phyloP scores from a whole-genome alignment of 495 filamentous ascomycete genomes.

The Penicillium maclennaniae region DNA sequence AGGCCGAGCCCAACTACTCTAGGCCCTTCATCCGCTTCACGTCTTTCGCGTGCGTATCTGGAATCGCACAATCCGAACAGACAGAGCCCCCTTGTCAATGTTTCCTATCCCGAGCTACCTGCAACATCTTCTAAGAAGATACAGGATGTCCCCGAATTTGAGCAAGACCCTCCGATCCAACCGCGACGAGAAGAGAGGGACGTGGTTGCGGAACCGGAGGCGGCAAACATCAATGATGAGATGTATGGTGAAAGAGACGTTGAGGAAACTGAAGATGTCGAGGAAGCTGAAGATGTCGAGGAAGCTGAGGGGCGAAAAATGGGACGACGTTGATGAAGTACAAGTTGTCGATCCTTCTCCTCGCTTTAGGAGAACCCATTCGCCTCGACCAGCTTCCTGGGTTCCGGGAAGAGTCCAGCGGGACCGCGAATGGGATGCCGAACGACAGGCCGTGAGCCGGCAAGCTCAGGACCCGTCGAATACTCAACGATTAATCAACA shows the following conservation, averaged over 20 bases:
- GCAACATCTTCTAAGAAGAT: neutral
- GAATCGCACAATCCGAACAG: neutral
- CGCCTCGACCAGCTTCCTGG: neutral
- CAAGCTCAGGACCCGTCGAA: conserved; percentile 45
- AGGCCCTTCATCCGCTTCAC: neutral
- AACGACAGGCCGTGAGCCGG: conserved; percentile 48
- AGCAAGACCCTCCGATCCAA: conserved; percentile 46
- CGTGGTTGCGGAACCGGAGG: conserved; percentile 3
- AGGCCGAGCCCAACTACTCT: conserved; percentile 13
- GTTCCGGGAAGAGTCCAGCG: conserved; percentile 9
- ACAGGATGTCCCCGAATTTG: conserved; percentile 44
- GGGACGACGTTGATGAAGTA: conserved; percentile 3
- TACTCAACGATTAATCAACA: conserved; percentile 45
- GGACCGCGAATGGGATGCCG: conserved; percentile 47
- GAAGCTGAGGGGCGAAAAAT: neutral
- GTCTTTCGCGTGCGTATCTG: neutral
- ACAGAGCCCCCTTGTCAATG: neutral
- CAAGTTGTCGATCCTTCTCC: conserved; percentile 5
- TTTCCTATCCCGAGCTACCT: conserved; percentile 20
- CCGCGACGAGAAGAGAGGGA: conserved; percentile 14
- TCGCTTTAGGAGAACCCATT: neutral
- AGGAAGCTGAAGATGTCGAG: neutral
- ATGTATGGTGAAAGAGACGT: neutral
- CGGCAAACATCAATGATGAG: neutral
- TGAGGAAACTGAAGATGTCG: neutral